Percentiles rank a stretch among this genome's conserved stretches.
Conservation (phyloP, 2,329 filamentous ascomycete genomes). For the Lasiodiplodia sp. region DNA sequence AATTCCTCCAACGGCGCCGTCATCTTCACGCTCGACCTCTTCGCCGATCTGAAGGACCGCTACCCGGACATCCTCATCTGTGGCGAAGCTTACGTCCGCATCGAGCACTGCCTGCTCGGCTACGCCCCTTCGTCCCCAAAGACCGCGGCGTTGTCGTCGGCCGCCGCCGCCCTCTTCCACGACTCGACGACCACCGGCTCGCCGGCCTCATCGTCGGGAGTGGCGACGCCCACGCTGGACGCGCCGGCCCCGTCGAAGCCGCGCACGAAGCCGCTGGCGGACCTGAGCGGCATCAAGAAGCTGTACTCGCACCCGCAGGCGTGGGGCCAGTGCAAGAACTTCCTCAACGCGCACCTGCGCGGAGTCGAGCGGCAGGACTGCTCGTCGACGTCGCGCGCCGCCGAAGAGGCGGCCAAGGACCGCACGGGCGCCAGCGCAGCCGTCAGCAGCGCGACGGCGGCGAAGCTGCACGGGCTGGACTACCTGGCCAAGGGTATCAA, state of each 20-base stretch:
- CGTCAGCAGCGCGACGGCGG: constrained; percentile 79
- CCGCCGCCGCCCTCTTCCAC: neutral
- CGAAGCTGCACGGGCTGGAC: constrained; percentile 70
- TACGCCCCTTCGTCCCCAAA: constrained; percentile 31
- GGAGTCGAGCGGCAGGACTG: constrained; percentile 82
- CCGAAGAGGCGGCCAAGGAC: constrained; percentile 73
- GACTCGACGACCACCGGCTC: neutral
- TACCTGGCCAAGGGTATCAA: constrained; percentile 75
- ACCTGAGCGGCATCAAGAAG: constrained; percentile 70
- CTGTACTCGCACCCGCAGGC: constrained; percentile 95
- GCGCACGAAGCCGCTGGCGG: constrained; percentile 56
- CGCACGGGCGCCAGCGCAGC: constrained; percentile 72
- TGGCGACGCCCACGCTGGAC: constrained; percentile 59
- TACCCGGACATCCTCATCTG: constrained; percentile 78
- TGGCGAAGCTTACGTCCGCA: constrained; percentile 84
- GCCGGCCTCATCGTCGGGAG: constrained; percentile 43
- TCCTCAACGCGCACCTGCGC: constrained; percentile 74
- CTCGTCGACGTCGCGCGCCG: constrained; percentile 84
- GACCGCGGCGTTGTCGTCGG: neutral
- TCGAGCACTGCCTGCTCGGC: constrained; percentile 87
- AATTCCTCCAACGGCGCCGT: constrained; percentile 96
- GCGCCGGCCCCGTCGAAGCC: constrained; percentile 56
- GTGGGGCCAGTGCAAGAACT: constrained; percentile 86
- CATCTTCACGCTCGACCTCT: constrained; percentile 85
- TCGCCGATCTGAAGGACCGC: constrained; percentile 73